Conservation (phyloP, 805 yeast species). For the Pichia manshurica region DNA sequence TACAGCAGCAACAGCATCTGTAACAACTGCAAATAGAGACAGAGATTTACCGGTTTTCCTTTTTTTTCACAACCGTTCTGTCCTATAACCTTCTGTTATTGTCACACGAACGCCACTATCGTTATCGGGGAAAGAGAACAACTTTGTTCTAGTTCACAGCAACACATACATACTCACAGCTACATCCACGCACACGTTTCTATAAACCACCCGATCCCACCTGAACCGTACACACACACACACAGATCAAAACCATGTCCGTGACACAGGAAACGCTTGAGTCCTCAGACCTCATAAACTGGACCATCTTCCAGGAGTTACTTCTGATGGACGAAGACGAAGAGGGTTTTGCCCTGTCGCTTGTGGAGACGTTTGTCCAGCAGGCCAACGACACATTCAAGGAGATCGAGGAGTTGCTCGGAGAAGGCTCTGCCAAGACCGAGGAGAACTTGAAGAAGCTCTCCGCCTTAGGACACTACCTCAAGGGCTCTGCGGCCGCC, state of each 20-base stretch:
- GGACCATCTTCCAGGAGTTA: conserved; percentile 83
- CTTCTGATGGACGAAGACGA: conserved; percentile 96
- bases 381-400: conserved; percentile 80
- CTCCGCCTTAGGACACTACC: conserved; percentile 80
- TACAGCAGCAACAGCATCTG: no score
- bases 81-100: no score
- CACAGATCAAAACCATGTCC: conserved; percentile 3
- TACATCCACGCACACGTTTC: no score
- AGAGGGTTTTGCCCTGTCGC: conserved; percentile 76
- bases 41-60: no score
- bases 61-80: no score
- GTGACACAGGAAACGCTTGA: conserved; percentile 30
- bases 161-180: no score
- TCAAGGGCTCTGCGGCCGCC: conserved; percentile 94
- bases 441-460: conserved; percentile 49
- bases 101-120: no score
- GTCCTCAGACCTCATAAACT: conserved; percentile 67
- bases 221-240: no score
- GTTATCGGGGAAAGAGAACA: no score
- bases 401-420: conserved; percentile 57
- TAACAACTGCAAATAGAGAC: no score
- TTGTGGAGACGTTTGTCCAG: conserved; percentile 79
- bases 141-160: no score
- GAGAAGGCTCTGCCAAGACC: conserved; percentile 14
- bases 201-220: no score